These are phyloP conservation scores for Debaryomyces hansenii DNA, from an alignment of 805 yeast species.

Conservation along the genomic window DNA sequence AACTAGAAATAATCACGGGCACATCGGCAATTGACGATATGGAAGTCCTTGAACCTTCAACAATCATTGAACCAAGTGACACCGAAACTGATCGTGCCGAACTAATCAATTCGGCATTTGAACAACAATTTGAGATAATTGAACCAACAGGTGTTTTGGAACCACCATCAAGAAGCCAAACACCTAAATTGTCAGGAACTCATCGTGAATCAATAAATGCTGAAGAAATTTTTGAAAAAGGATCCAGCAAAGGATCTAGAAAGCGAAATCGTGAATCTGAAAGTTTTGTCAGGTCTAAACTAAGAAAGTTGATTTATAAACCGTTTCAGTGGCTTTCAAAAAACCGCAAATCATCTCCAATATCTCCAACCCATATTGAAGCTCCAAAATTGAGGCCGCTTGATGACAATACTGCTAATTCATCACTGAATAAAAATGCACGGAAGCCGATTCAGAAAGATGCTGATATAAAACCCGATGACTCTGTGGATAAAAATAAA, in stretches of 20 bases:
- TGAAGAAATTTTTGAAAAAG: too few relatives aligned
- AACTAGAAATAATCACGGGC: background rate
- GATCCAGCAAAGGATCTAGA: too few relatives aligned
- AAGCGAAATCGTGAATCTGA: too few relatives aligned
- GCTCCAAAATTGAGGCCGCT: background rate
- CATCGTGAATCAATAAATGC: too few relatives aligned
- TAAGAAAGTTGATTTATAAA: too few relatives aligned
- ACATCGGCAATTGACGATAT: background rate
- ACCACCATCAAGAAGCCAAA: background rate
- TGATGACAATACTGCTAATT: background rate
- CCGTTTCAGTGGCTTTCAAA: too few relatives aligned
- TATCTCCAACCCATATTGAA: background rate
- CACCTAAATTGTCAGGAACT: background rate
- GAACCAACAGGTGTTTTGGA: background rate
- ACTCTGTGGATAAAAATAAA: too few relatives aligned
- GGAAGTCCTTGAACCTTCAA: slow-evolving; percentile 1
- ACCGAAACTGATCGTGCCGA: background rate
- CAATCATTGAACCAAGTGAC: background rate
- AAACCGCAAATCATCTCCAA: background rate
- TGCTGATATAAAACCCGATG: too few relatives aligned
- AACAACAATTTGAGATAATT: background rate
- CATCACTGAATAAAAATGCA: too few relatives aligned
- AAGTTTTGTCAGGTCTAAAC: too few relatives aligned
- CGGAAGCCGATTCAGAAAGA: too few relatives aligned
- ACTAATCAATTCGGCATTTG: background rate